phyloP scores from a whole-genome alignment of 352 stramenopile genomes.

The Phytophthora pluvialis region DNA sequence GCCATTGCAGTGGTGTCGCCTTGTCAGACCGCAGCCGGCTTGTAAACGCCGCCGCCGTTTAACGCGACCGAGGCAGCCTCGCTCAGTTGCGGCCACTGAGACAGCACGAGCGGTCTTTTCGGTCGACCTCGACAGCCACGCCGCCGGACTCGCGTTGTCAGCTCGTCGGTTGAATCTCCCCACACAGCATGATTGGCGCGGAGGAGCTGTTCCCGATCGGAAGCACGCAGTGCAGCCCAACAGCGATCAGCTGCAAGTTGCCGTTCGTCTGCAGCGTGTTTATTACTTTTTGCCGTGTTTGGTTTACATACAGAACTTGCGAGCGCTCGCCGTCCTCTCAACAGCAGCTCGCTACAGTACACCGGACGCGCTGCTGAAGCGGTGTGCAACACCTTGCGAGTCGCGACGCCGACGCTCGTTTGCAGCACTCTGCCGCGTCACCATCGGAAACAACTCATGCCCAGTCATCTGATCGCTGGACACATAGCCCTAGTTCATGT shows the following conservation, averaged over 20 bases:
- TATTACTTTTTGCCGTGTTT: slow-evolving; percentile 21
- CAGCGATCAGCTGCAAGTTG: slow-evolving; percentile 21
- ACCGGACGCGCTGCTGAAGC: slow-evolving; percentile 3
- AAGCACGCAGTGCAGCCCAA: slow-evolving; percentile 5
- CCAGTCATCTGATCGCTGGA: background rate
- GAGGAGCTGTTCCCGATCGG: slow-evolving; percentile 5
- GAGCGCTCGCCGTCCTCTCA: too few relatives aligned
- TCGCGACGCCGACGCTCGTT: background rate
- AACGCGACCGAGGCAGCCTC: too few relatives aligned
- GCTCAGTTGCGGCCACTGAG: too few relatives aligned
- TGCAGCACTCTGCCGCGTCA: background rate
- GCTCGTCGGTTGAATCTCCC: slow-evolving; percentile 2
- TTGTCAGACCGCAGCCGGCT: too few relatives aligned
- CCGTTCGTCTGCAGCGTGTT: slow-evolving; percentile 14
- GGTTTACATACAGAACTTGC: slow-evolving; percentile 1
- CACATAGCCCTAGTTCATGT: too few relatives aligned
- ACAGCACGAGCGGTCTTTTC: too few relatives aligned
- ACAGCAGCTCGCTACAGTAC: too few relatives aligned
- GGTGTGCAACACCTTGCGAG: slow-evolving; percentile 10
- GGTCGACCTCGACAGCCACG: too few relatives aligned
- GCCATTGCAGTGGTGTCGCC: too few relatives aligned
- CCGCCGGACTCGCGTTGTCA: background rate
- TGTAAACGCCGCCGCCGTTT: too few relatives aligned
- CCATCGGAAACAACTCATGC: background rate
- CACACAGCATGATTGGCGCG: background rate